phyloP scores from a whole-genome alignment of 2,329 filamentous ascomycete species.

The Calonectria pauciramosa region DNA sequence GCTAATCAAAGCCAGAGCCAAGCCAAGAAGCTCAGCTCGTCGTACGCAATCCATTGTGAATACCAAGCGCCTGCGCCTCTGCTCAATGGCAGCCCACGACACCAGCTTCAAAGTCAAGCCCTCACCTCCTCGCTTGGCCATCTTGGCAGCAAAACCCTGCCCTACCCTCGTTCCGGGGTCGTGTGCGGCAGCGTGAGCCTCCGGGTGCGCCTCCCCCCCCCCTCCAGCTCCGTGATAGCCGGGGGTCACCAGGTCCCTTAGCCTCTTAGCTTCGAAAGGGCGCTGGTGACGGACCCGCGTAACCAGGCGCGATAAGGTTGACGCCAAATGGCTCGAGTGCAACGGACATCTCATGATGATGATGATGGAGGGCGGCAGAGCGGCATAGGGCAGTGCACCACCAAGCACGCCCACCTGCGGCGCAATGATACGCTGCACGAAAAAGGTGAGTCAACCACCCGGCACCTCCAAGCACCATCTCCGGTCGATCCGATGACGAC shows the following conservation, averaged over 20 bases:
- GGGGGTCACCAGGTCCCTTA: constrained; percentile 3
- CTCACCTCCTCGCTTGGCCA: background rate
- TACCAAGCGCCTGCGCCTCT: background rate
- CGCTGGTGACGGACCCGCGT: constrained; percentile 11
- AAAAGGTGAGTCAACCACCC: constrained; percentile 2
- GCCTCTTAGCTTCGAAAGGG: background rate
- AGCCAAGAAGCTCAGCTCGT: background rate
- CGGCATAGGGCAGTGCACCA: constrained; percentile 10
- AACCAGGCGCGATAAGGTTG: constrained; percentile 21
- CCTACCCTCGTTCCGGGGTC: background rate
- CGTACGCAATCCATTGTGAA: background rate
- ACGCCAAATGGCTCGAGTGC: constrained; percentile 1
- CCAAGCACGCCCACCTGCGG: background rate
- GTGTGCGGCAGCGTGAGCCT: background rate
- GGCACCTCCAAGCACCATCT: background rate
- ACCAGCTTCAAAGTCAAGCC: background rate
- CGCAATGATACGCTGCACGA: constrained; percentile 8
- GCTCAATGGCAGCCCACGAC: background rate
- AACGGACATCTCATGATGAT: constrained; percentile 23
- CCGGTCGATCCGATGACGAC: constrained; percentile 20
- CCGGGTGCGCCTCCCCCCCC: background rate
- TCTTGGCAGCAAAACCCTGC: too few relatives aligned
- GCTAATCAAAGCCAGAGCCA: constrained; percentile 11
- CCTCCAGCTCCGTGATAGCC: background rate
- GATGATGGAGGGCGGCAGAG: constrained; percentile 1